Evolutionary conservation across 768 basidiomycete genomes (phyloP).

Genomic region (Naganishia kalamii): DNA sequence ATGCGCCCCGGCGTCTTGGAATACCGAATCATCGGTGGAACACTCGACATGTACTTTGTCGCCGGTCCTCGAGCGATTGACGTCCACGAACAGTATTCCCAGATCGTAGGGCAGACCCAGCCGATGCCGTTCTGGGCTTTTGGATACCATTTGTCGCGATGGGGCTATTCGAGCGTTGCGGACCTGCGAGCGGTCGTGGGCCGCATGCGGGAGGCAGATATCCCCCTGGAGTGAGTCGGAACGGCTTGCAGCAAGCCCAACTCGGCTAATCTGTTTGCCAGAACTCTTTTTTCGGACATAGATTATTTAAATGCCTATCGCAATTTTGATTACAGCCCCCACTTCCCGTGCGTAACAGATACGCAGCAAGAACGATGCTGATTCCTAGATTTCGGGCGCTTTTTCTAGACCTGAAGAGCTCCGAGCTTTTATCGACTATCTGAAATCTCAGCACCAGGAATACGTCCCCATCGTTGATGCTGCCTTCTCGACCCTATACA

Average conservation of each 20-base stretch:
- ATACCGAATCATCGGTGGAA: slow-evolving; percentile 68
- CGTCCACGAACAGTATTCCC: slow-evolving; percentile 68
- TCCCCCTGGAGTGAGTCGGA: slow-evolving; percentile 64
- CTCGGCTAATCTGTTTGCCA: too few relatives aligned
- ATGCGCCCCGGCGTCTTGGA: slow-evolving; percentile 56
- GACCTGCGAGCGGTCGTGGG: slow-evolving; percentile 57
- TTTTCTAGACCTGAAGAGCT: slow-evolving; percentile 28
- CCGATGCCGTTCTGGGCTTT: slow-evolving; percentile 72
- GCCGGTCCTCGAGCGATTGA: slow-evolving; percentile 50
- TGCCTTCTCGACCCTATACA: slow-evolving; percentile 30
- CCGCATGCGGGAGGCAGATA: slow-evolving; percentile 60
- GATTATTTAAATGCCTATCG: slow-evolving; percentile 34
- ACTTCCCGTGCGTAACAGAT: slow-evolving; percentile 22
- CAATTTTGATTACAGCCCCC: slow-evolving; percentile 37
- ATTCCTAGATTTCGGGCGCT: not conserved
- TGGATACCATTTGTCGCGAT: slow-evolving; percentile 66
- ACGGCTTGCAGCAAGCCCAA: too few relatives aligned
- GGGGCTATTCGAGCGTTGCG: slow-evolving; percentile 54
- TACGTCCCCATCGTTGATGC: slow-evolving; percentile 43
- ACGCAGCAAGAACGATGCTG: not conserved
- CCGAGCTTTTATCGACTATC: slow-evolving; percentile 34
- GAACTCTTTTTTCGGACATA: too few relatives aligned
- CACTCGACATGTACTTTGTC: slow-evolving; percentile 70
- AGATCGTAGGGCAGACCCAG: slow-evolving; percentile 60
- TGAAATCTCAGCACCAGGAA: slow-evolving; percentile 41